phyloP scores from a whole-genome alignment of 2,329 filamentous ascomycete species.

The Aschersonia sp. region DNA sequence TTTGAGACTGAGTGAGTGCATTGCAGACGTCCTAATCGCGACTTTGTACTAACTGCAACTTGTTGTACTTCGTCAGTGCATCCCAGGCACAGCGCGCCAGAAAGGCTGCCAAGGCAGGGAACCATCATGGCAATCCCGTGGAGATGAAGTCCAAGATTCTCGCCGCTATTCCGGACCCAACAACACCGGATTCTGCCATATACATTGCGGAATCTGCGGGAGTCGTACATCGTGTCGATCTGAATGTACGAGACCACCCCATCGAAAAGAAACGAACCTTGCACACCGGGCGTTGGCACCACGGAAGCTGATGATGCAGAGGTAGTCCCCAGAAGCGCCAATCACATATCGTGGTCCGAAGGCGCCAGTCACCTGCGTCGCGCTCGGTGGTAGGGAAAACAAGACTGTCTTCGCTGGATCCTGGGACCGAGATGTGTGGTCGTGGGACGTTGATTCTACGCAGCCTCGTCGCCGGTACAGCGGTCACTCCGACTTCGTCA shows the following conservation, averaged over 20 bases:
- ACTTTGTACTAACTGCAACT: neutral
- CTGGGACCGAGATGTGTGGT: conserved; percentile 91
- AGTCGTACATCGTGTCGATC: conserved; percentile 49
- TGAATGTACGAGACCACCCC: conserved; percentile 4
- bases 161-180: conserved; percentile 55
- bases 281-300: neutral
- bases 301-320: neutral
- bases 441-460: conserved; percentile 54
- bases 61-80: conserved; percentile 21
- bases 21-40: neutral
- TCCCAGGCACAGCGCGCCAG: conserved; percentile 34
- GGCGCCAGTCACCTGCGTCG: conserved; percentile 67
- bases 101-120: conserved; percentile 56
- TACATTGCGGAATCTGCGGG: conserved; percentile 85
- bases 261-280: neutral
- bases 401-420: conserved; percentile 68
- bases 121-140: conserved; percentile 72
- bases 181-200: conserved; percentile 40
- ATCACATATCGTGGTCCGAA: conserved; percentile 57
- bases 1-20: conserved; percentile 75
- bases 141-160: conserved; percentile 75
- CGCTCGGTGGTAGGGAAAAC: conserved; percentile 42
- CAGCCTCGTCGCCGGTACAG: conserved; percentile 44
- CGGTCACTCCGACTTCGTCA: conserved; percentile 86
- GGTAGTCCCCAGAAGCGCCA: conserved; percentile 17